Evolutionary conservation across 805 yeast genomes (phyloP), one percentile per base, ranked within the genome.

Genomic region (Metschnikowia matae): DNA sequence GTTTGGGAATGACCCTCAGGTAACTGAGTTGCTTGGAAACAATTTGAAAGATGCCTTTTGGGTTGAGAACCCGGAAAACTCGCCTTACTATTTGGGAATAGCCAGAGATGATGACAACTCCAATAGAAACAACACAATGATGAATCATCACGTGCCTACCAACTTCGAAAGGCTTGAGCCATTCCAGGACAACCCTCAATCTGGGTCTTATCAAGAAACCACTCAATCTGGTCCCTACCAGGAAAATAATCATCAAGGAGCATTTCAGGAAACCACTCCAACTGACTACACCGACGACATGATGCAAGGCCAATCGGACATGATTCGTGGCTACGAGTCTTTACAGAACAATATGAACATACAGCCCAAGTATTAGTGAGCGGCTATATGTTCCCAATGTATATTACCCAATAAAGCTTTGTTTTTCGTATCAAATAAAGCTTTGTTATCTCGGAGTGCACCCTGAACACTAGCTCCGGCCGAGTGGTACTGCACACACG

Each of bases 41-140:
- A 62, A 67, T 43, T 58, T 75, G 36, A 67, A 65, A 44, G 83
- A 79, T 59, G 83, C 83, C 6, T 79, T 79, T 53, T 77, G 79
- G 73, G 66, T 78, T 42, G 75, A 77, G 15, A 75, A 76, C 20
- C 55, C 54, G n/a, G 55, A 53, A 5, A 50, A 53, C 44, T 44
- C 54, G 15, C 43, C 52, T 15, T 47, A 51, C 37, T 50, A 47
- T 21, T 40, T 53, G 47, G 51, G 55, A 4, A 37, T 48, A 7
- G n/a, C 52, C 10, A 51, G 37, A 8, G 42, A 41, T 17, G 50
- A 48, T 5, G 14, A 17, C 41, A 47, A 29, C 26, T 1, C 17
- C 18, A 36, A 29, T 31, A 21, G 13, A n/a, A 36, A 44, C 33
- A 15, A 6, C 31, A 35, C 33, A 14, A 44, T 44, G 40, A 35